A percentile compares a stretch with the other conserved stretches of the same genome.
phyloP scores from a whole-genome alignment of 2,329 filamentous ascomycete genomes.

The Thelonectria olida region DNA sequence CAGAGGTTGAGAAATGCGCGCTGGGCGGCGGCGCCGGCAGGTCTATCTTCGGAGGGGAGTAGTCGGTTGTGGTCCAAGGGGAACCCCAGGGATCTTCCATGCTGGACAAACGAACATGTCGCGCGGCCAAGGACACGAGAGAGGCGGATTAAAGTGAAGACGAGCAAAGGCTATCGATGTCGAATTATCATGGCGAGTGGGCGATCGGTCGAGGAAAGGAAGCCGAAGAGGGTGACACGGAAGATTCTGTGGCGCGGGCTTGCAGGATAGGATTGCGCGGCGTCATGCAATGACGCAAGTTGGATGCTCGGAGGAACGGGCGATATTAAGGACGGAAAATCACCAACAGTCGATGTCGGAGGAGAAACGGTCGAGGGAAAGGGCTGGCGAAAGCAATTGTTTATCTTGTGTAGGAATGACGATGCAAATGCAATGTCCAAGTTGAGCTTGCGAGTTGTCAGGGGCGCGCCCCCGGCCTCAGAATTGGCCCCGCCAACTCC shows the following conservation, averaged over 20 bases:
- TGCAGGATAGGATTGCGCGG: conserved; percentile 3
- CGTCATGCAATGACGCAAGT: conserved; percentile 20
- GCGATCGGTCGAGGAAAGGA: conserved; percentile 20
- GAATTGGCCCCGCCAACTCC: conserved; percentile 38
- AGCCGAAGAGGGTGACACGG: conserved; percentile 20
- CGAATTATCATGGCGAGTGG: conserved; percentile 33
- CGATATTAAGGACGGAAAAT: neutral
- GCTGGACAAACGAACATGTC: conserved; percentile 47
- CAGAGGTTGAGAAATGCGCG: conserved; percentile 42
- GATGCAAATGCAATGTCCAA: conserved; percentile 3
- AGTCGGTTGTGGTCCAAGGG: conserved; percentile 64
- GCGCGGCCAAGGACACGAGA: conserved; percentile 31
- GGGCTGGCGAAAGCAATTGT: neutral
- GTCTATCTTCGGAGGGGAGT: conserved; percentile 48
- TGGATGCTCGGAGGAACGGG: neutral
- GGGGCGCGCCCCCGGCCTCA: conserved; percentile 23
- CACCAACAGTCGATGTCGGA: neutral
- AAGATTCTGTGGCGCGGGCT: conserved; percentile 21
- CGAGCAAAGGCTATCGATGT: conserved; percentile 4
- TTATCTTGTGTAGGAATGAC: neutral
- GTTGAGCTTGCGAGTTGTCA: conserved; percentile 15
- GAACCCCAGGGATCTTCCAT: conserved; percentile 74
- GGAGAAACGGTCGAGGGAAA: neutral
- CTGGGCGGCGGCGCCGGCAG: conserved; percentile 45
- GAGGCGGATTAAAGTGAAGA: conserved; percentile 6